Evolutionary conservation across 2,329 filamentous ascomycete genomes (phyloP), one percentile per base, ranked within the genome.

Genomic region (Penicillium sp.): DNA sequence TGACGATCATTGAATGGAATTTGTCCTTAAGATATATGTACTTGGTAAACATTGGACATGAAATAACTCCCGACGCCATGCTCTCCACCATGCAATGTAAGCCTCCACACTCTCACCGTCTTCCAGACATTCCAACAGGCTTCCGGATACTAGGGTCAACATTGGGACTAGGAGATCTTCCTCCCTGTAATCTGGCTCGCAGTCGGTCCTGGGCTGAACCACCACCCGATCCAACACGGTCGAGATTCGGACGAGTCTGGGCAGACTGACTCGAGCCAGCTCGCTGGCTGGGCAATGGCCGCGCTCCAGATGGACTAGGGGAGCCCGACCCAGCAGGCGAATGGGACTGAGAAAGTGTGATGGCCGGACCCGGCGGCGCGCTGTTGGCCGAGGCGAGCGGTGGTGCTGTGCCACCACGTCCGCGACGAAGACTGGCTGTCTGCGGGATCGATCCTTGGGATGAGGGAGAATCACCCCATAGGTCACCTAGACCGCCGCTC

Each of bases 121-220:
- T 61, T 31, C 62, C 64, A 31, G 57, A 49, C 35, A 61, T 49
- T n/a, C 72, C 72, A 52, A 73, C 67, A 2, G 72, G 72, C 60
- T 73, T 74, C 46, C 72, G 60, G 49, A 63, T 58, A 61, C 62
- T 69, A n/a, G 71, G 68, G 62, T 73, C 71, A 45, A 69, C 50
- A 59, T 67, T 69, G 10, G 73, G 70, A 56, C 71, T 75, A 21
- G 71, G 70, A 12, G 72, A 72, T 46, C 71, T 61, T 6, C 71
- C 69, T n/a, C 84, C 83, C 82, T 91, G 91, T 46, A 96, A 77
- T 61, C 90, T 81, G 68, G 92, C 90, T 71, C 91, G 90, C 66
- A 97, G 79, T 65, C 90, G 82, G 67, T 96, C 90, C 77, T 95
- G 90, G 50, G 91, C 91, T 72, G 61, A 79, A n/a, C 54, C 50